Base-by-base conservation (phyloP, 768 basidiomycete genomes). In the Grammothele lineata region DNA sequence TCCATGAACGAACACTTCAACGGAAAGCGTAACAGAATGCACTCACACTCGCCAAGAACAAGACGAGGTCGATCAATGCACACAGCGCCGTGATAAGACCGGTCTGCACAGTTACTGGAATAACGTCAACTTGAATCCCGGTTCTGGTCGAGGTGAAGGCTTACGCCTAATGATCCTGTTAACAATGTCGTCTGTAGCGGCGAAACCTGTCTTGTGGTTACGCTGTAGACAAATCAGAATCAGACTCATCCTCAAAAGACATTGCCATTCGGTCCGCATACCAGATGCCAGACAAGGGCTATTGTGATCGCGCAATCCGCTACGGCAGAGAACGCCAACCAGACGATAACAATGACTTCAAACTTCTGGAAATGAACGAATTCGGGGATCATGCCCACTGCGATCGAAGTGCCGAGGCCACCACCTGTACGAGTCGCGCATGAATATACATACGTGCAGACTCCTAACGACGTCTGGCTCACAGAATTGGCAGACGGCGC, bases 271-370 rank as follows among this genome's bases (percentile, higher is more conserved):
- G n/a, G n/a, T n/a, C n/a, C n/a, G 50, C 62, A 45, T 40, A 76
- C 75, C 57, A 78, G 55, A 51, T 69, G 67, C 63, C 62, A 66
- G 5, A 75, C 73, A 11, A 78, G 59, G 2, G 69, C 65, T 18
- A 56, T 45, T 1, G 75, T 75, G 33, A 78, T 77, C 3, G 66
- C 34, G 18, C 73, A 53, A 46, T 77, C 75, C 5, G 67, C 69
- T 10, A 66, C 54, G 9, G 66, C 65, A 5, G 70, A 71, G 24
- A 67, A 62, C 1, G 64, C 67, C 4, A 77, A 60, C 76, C 76
- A 76, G 26, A 71, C 53, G 27, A 66, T 61, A 6, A 69, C 62
- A 36, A 61, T 55, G 5, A 59, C 62, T 36, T 70, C 50, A 37
- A 70, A 66, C 37, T 62, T 47, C 34, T 60, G 55, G 51, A 73